These are phyloP conservation scores for Coemansia sp. DNA, from an alignment of 192 early-diverging fungal genomes.

Conservation along the genomic window DNA sequence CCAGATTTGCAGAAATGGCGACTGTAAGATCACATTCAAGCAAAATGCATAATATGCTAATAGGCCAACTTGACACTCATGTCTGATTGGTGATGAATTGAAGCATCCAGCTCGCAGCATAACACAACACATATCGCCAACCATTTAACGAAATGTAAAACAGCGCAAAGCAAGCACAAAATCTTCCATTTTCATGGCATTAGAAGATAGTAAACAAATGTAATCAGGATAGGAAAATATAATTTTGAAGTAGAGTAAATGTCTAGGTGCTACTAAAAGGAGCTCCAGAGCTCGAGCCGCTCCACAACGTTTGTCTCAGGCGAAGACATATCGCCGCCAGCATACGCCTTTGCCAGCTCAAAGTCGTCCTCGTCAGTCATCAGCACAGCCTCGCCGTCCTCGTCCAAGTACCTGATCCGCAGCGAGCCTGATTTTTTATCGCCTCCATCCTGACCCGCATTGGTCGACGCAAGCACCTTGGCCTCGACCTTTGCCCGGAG, in stretches of 20 bases:
- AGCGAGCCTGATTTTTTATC: conserved; percentile 18
- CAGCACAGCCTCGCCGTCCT: conserved; percentile 79
- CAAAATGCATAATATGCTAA: too few relatives aligned
- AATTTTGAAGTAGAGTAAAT: not conserved
- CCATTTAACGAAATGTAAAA: too few relatives aligned
- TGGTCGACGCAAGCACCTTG: conserved; percentile 27
- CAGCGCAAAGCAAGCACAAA: too few relatives aligned
- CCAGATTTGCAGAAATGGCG: too few relatives aligned
- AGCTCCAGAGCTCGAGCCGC: conserved; percentile 62
- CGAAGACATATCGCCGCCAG: conserved; percentile 54
- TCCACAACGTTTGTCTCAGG: conserved; percentile 55
- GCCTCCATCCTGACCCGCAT: conserved; percentile 11
- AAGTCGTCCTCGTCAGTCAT: conserved; percentile 93
- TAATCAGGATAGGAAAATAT: not conserved
- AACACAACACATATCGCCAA: too few relatives aligned
- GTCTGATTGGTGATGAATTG: too few relatives aligned
- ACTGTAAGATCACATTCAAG: too few relatives aligned
- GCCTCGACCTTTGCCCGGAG: conserved; percentile 34
- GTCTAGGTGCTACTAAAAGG: too few relatives aligned
- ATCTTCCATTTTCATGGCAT: too few relatives aligned
- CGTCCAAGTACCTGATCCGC: conserved; percentile 81
- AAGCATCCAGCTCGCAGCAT: too few relatives aligned
- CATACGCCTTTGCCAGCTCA: conserved; percentile 65
- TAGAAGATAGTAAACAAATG: not conserved
- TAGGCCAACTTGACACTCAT: too few relatives aligned